Evolutionary conservation across 139 green algal species (phyloP).

Genomic region (Tetradesmus lagerheimii): DNA sequence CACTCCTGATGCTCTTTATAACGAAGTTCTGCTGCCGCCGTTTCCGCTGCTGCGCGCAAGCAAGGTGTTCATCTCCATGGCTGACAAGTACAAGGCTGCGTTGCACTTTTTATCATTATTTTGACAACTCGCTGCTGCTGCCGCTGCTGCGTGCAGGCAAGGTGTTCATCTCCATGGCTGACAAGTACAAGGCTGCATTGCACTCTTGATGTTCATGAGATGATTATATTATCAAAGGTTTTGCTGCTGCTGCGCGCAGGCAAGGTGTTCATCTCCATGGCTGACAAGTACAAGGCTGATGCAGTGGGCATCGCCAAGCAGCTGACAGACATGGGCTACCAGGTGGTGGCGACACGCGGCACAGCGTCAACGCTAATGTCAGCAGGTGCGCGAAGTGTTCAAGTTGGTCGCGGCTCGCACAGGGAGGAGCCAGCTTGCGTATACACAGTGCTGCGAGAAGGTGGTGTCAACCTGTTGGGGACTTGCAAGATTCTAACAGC

Average conservation of each 20-base stretch:
- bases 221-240: too few relatives aligned
- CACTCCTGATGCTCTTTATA: too few relatives aligned
- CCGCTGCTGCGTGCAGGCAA: constrained; percentile 60
- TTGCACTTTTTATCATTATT: too few relatives aligned
- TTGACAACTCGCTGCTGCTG: background rate
- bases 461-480: too few relatives aligned
- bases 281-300: constrained; percentile 77
- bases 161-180: constrained; percentile 95
- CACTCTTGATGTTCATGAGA: too few relatives aligned
- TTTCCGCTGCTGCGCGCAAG: constrained; percentile 48
- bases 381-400: constrained; percentile 40
- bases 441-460: too few relatives aligned
- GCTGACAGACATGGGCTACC: constrained; percentile 90
- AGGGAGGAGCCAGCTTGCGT: too few relatives aligned
- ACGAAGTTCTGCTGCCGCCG: background rate
- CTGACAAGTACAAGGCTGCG: too few relatives aligned
- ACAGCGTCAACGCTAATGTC: constrained; percentile 79
- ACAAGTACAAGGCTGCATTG: too few relatives aligned
- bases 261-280: constrained; percentile 96
- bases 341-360: constrained; percentile 89
- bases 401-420: too few relatives aligned
- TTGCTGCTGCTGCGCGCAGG: constrained; percentile 66
- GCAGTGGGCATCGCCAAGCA: constrained; percentile 74
- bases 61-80: constrained; percentile 95
- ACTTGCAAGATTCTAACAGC: too few relatives aligned